Evolutionary conservation across 129 eudicot genomes (phyloP).

Genomic region (Smallanthus sonchifolius): DNA sequence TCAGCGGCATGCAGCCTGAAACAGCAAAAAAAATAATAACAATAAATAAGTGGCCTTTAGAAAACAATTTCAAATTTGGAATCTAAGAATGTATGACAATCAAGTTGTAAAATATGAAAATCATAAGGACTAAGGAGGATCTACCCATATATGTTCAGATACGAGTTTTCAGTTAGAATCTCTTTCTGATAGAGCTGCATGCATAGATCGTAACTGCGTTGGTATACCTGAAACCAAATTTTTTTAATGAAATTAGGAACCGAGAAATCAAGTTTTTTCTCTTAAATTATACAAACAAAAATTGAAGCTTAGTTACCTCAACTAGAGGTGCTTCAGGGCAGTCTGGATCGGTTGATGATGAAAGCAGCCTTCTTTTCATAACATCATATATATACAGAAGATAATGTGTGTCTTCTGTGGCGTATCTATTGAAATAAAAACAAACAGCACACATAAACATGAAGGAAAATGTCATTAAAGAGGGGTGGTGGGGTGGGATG

Average conservation of each 20-base stretch:
- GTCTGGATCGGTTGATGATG: constrained; percentile 47
- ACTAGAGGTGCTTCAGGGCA: constrained; percentile 62
- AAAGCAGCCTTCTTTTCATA: constrained; percentile 61
- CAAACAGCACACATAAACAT: neutral
- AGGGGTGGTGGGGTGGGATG: too few species aligned
- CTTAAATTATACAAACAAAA: neutral
- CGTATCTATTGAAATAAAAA: constrained; percentile 55
- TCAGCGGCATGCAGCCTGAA: constrained; percentile 74
- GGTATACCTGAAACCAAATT: constrained; percentile 60
- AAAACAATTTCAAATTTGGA: neutral
- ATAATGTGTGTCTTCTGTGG: constrained; percentile 95
- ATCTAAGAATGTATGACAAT: constrained; percentile 1
- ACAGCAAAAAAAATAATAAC: neutral
- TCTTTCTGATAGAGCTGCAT: constrained; percentile 86
- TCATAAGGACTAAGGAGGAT: neutral
- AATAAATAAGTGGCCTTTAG: neutral
- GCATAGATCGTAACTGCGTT: constrained; percentile 84
- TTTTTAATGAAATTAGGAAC: constrained; percentile 5
- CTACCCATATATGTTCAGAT: constrained; percentile 80
- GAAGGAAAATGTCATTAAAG: neutral
- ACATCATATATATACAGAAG: constrained; percentile 80
- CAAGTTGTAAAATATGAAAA: constrained; percentile 9
- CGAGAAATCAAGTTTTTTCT: neutral
- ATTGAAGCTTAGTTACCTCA: constrained; percentile 44
- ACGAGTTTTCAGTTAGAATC: constrained; percentile 57